phyloP scores from a whole-genome alignment of 164 flowering plant species.

The Chimonanthus praecox region DNA sequence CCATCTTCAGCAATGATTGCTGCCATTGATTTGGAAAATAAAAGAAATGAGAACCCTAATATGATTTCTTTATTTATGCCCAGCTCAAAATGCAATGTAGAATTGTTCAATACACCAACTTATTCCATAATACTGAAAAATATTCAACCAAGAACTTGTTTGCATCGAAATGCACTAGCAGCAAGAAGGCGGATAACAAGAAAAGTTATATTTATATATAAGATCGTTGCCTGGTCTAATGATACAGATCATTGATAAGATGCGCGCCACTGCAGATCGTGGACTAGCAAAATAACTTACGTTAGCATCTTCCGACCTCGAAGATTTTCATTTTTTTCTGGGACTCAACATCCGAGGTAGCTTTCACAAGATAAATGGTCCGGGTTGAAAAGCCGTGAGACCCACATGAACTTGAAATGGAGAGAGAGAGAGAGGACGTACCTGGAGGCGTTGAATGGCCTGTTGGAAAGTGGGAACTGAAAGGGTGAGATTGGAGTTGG shows the following conservation, averaged over 20 bases:
- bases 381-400: not conserved
- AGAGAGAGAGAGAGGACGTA: not conserved
- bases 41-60: too few relatives aligned
- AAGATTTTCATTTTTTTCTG: too few relatives aligned
- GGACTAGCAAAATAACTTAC: not conserved
- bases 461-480: constrained; percentile 79
- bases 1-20: not conserved
- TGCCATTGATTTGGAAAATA: too few relatives aligned
- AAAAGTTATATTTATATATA: too few relatives aligned
- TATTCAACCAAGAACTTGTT: too few relatives aligned
- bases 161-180: too few relatives aligned
- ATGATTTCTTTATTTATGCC: too few relatives aligned
- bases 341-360: not conserved
- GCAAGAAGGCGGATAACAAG: too few relatives aligned
- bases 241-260: not conserved
- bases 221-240: too few relatives aligned
- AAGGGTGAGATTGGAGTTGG: constrained; percentile 11
- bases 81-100: too few relatives aligned
- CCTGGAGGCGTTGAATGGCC: constrained; percentile 91
- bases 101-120: too few relatives aligned
- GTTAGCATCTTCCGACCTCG: not conserved
- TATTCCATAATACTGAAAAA: too few relatives aligned
- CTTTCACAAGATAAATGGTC: not conserved
- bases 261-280: not conserved
- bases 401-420: not conserved